phyloP scores from a whole-genome alignment of 2,329 filamentous ascomycete genomes.

The Botrytis tulipae region DNA sequence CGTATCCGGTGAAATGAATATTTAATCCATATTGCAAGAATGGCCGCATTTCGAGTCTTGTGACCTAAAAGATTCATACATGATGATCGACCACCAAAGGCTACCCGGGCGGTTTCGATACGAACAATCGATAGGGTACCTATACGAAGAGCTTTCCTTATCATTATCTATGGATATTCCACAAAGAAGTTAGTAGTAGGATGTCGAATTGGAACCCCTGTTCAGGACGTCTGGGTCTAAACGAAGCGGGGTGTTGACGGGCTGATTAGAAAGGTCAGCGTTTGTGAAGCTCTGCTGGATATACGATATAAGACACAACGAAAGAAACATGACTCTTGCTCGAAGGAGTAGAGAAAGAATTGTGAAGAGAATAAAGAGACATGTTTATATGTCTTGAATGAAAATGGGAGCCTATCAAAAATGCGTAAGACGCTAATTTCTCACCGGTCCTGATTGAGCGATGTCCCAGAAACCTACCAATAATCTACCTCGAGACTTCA shows the following conservation, averaged over 20 bases:
- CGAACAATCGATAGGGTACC: not conserved
- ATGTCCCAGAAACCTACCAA: not conserved
- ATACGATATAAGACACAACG: not conserved
- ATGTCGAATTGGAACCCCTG: not conserved
- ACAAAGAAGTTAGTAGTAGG: not conserved
- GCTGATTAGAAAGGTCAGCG: not conserved
- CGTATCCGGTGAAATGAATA: not conserved
- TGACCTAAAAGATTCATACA: not conserved
- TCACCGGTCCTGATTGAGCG: not conserved
- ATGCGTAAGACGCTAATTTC: not conserved
- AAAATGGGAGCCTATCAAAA: not conserved
- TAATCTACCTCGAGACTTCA: no score
- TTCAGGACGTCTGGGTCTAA: not conserved
- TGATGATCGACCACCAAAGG: not conserved
- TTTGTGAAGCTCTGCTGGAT: not conserved
- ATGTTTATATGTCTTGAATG: not conserved
- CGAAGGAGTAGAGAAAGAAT: not conserved
- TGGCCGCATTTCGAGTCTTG: not conserved
- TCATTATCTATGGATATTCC: not conserved
- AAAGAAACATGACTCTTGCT: not conserved
- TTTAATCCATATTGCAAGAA: not conserved
- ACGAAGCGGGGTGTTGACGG: not conserved
- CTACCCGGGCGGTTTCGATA: not conserved
- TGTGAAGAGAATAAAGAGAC: not conserved
- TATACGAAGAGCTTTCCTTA: not conserved